These are phyloP conservation scores for Neospermospora avenae DNA, from an alignment of 2,329 filamentous ascomycete genomes.

Conservation along the genomic window DNA sequence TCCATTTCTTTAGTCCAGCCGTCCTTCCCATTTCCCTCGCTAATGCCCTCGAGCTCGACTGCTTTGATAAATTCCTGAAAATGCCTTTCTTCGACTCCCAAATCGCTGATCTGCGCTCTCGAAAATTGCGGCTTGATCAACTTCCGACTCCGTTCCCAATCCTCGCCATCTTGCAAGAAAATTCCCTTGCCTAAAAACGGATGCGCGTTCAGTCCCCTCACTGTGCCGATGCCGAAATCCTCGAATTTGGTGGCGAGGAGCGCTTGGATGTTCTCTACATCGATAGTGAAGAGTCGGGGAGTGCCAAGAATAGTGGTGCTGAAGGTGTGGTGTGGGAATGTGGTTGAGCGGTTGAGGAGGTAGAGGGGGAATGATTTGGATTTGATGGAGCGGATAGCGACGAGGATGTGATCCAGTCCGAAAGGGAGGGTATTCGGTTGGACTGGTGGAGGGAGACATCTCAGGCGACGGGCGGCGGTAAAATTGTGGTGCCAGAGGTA, in stretches of 20 bases:
- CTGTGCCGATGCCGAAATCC: constrained; percentile 15
- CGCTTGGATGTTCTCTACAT: constrained; percentile 24
- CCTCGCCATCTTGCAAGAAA: neutral
- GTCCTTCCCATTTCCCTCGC: neutral
- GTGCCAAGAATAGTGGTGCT: neutral
- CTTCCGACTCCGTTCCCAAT: neutral
- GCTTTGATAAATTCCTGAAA: neutral
- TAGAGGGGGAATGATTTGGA: neutral
- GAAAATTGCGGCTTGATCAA: constrained; percentile 3
- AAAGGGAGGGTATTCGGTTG: neutral
- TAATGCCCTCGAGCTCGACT: neutral
- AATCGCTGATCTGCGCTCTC: neutral
- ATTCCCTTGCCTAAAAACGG: neutral
- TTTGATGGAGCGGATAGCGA: neutral
- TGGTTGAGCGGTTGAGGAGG: neutral
- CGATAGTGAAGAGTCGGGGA: constrained; percentile 13
- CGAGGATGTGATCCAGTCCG: neutral
- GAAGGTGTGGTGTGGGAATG: neutral
- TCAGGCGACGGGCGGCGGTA: neutral
- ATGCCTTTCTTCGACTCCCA: neutral
- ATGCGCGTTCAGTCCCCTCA: neutral
- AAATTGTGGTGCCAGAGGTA: neutral
- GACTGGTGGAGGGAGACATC: neutral
- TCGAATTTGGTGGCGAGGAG: constrained; percentile 23
- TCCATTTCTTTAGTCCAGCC: neutral